Evolutionary conservation across 2,329 filamentous ascomycete genomes (phyloP).

Genomic region (Claviceps sorghi): DNA sequence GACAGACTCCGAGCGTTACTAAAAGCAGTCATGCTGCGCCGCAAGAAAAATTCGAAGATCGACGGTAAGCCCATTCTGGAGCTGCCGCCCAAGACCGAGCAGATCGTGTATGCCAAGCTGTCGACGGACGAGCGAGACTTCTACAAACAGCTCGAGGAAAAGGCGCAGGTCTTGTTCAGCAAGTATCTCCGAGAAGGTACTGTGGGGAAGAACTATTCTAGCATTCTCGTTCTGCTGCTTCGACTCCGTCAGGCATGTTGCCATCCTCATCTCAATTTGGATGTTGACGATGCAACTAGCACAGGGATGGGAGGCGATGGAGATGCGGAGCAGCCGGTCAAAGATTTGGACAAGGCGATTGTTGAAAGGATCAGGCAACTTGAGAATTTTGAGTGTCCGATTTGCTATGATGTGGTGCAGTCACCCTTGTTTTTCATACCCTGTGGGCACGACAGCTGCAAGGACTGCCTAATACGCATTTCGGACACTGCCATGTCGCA

Average conservation of each 20-base stretch:
- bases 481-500: slow-evolving; percentile 42
- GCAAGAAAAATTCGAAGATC: slow-evolving; percentile 65
- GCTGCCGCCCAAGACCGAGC: slow-evolving; percentile 62
- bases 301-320: slow-evolving; percentile 20
- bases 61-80: slow-evolving; percentile 70
- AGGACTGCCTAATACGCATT: slow-evolving; percentile 59
- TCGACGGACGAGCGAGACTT: slow-evolving; percentile 59
- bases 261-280: slow-evolving; percentile 17
- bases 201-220: slow-evolving; percentile 56
- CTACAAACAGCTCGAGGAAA: slow-evolving; percentile 59
- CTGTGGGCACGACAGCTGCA: slow-evolving; percentile 69
- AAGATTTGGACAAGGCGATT: slow-evolving; percentile 42
- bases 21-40: slow-evolving; percentile 66
- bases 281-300: slow-evolving; percentile 19
- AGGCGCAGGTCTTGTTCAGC: slow-evolving; percentile 58
- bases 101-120: slow-evolving; percentile 60
- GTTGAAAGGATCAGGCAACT: slow-evolving; percentile 47
- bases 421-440: slow-evolving; percentile 69
- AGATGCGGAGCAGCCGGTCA: slow-evolving; percentile 48
- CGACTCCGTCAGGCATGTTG: slow-evolving; percentile 62
- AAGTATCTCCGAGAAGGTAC: slow-evolving; percentile 56
- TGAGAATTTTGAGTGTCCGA: slow-evolving; percentile 61
- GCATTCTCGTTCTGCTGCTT: slow-evolving; percentile 66
- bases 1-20: slow-evolving; percentile 57
- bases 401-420: slow-evolving; percentile 62